Percentiles rank a stretch among this genome's conserved stretches.
Conservation (phyloP, 2,329 filamentous ascomycete species). For the Trichoderma atroviride region DNA sequence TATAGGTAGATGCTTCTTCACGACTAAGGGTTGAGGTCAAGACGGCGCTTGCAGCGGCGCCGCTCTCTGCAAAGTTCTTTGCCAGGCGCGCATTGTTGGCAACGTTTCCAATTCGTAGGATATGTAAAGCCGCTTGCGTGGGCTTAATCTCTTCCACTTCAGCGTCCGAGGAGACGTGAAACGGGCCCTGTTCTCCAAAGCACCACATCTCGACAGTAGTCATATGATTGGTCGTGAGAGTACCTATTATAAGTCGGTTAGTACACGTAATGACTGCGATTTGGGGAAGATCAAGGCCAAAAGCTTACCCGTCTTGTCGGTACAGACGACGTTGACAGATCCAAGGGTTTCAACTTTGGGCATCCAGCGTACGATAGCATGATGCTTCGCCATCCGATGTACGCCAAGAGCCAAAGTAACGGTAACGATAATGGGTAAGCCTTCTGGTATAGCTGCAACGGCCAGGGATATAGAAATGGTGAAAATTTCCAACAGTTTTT, state of each 20-base stretch:
- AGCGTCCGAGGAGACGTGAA: slow-evolving; percentile 59
- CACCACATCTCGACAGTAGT: slow-evolving; percentile 96
- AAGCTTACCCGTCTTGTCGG: slow-evolving; percentile 81
- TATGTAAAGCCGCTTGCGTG: slow-evolving; percentile 74
- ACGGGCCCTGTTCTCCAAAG: slow-evolving; percentile 65
- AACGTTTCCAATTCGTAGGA: slow-evolving; percentile 91
- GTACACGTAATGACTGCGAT: not conserved
- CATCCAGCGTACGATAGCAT: slow-evolving; percentile 92
- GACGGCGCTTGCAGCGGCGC: slow-evolving; percentile 70
- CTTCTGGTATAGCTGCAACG: slow-evolving; percentile 94
- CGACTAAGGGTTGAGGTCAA: slow-evolving; percentile 78
- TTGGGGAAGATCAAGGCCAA: not conserved
- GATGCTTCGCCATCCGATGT: slow-evolving; percentile 90
- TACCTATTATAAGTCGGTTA: slow-evolving; percentile 57
- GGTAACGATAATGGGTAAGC: slow-evolving; percentile 95
- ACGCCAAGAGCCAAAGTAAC: slow-evolving; percentile 94
- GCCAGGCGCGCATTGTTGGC: slow-evolving; percentile 91
- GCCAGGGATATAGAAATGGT: slow-evolving; percentile 96
- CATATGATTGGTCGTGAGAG: slow-evolving; percentile 97
- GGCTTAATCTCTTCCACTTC: slow-evolving; percentile 60
- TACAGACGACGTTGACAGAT: slow-evolving; percentile 99
- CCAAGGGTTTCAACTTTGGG: slow-evolving; percentile 97
- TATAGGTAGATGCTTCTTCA: slow-evolving; percentile 65
- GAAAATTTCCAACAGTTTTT: slow-evolving; percentile 89
- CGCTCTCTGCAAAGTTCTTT: slow-evolving; percentile 68